Evolutionary conservation across 2,329 filamentous ascomycete species (phyloP).

Genomic region (Cytospora paraplurivora): DNA sequence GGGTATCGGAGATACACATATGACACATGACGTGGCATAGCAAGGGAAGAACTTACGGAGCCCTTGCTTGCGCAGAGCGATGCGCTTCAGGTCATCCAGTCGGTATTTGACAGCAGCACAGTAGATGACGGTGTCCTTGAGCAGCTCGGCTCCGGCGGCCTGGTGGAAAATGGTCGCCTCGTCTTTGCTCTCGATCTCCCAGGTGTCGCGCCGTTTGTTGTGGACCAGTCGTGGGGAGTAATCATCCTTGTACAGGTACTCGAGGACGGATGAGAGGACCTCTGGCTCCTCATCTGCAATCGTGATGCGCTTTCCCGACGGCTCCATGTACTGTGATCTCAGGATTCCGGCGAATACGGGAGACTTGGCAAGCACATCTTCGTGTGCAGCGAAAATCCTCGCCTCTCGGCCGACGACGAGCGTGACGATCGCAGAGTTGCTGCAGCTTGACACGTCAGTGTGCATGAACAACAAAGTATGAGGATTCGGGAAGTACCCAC

Average conservation of each 20-base stretch:
- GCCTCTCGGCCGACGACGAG: constrained; percentile 77
- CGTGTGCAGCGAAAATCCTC: constrained; percentile 87
- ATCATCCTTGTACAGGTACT: constrained; percentile 92
- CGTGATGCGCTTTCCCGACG: constrained; percentile 69
- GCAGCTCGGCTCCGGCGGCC: constrained; percentile 64
- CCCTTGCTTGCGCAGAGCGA: constrained; percentile 86
- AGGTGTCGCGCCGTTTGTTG: constrained; percentile 78
- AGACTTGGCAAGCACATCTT: constrained; percentile 77
- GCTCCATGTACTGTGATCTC: constrained; percentile 64
- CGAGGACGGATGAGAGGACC: constrained; percentile 85
- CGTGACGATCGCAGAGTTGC: constrained; percentile 71
- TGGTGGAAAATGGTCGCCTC: constrained; percentile 72
- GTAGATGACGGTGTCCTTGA: constrained; percentile 90
- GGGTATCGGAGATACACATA: constrained; percentile 10
- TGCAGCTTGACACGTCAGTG: constrained; percentile 41
- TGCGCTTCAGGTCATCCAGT: constrained; percentile 79
- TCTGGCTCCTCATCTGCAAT: constrained; percentile 86
- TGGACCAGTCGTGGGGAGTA: constrained; percentile 83
- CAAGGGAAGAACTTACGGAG: constrained; percentile 58
- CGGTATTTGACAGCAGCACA: constrained; percentile 85
- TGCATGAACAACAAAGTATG: constrained; percentile 30
- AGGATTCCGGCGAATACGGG: constrained; percentile 74
- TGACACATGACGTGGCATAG: background rate
- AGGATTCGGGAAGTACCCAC: constrained; percentile 43
- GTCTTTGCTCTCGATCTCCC: constrained; percentile 69